phyloP scores from a whole-genome alignment of 177 flowering plant genomes.

The Vitis hybrid region DNA sequence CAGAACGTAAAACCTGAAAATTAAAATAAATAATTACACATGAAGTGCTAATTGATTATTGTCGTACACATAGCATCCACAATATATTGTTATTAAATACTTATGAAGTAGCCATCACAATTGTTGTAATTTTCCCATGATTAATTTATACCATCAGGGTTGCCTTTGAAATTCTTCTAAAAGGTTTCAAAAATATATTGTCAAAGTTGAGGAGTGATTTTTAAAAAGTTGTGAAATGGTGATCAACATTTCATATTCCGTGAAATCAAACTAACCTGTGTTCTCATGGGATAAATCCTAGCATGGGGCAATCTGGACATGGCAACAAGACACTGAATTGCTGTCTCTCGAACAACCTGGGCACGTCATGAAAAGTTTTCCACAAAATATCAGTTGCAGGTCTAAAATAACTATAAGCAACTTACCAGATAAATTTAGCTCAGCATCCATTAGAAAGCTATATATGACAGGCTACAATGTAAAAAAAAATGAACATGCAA shows the following conservation, averaged over 20 bases:
- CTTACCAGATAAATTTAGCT: neutral
- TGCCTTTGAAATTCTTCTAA: too few species aligned
- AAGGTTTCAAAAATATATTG: too few species aligned
- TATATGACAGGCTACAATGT: neutral
- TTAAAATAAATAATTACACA: neutral
- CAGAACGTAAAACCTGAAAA: conserved; percentile 61
- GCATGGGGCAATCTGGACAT: conserved; percentile 61
- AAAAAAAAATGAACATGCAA: too few species aligned
- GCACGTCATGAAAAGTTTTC: conserved; percentile 4
- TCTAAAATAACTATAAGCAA: neutral
- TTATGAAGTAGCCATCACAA: too few species aligned
- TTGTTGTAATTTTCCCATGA: too few species aligned
- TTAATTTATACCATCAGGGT: too few species aligned
- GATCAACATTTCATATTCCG: too few species aligned
- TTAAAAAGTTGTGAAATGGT: too few species aligned
- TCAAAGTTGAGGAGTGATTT: too few species aligned
- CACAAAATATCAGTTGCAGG: neutral
- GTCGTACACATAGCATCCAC: too few species aligned
- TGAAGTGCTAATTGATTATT: too few species aligned
- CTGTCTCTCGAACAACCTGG: conserved; percentile 92
- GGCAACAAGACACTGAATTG: conserved; percentile 89
- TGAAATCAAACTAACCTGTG: conserved; percentile 46
- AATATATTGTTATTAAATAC: too few species aligned
- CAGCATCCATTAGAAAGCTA: neutral
- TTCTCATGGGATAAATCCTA: conserved; percentile 74